These are phyloP conservation scores for Lodderomyces beijingensis DNA, from an alignment of 1,139 yeast genomes.

Conservation along the genomic window DNA sequence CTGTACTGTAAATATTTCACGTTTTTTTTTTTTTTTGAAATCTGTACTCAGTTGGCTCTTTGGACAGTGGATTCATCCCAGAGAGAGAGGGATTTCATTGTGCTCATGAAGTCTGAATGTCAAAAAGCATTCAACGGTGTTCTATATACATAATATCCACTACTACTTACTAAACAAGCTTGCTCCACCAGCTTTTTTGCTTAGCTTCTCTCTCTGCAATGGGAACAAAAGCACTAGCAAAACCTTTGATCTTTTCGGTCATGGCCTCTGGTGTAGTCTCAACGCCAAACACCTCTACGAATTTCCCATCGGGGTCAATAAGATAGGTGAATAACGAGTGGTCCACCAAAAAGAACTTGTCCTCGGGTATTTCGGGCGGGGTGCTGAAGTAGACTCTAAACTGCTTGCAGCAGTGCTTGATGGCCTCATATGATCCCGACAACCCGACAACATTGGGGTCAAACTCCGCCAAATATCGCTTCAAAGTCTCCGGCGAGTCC, in stretches of 20 bases:
- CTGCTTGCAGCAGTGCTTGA: slow-evolving; percentile 78
- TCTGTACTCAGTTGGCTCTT: too few relatives aligned
- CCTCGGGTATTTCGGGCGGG: slow-evolving; percentile 88
- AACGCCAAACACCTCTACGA: slow-evolving; percentile 90
- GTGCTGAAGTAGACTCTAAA: slow-evolving; percentile 94
- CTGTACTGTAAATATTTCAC: too few relatives aligned
- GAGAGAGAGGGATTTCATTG: too few relatives aligned
- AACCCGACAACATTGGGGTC: slow-evolving; percentile 84
- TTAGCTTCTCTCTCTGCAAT: slow-evolving; percentile 56
- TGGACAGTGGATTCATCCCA: too few relatives aligned
- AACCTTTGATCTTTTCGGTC: slow-evolving; percentile 70
- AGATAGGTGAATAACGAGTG: slow-evolving; percentile 94
- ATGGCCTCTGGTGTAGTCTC: slow-evolving; percentile 80
- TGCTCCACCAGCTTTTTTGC: slow-evolving; percentile 53
- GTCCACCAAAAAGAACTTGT: slow-evolving; percentile 93
- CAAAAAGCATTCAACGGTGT: too few relatives aligned
- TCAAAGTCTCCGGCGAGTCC: slow-evolving; percentile 79
- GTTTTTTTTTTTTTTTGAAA: too few relatives aligned
- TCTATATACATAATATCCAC: too few relatives aligned
- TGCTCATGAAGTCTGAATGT: too few relatives aligned
- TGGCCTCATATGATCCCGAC: slow-evolving; percentile 84
- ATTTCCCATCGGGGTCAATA: slow-evolving; percentile 96
- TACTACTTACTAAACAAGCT: slow-evolving; percentile 43
- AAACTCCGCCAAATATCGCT: slow-evolving; percentile 78
- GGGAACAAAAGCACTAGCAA: slow-evolving; percentile 75